Conservation (phyloP, 2,329 filamentous ascomycete genomes). For the Corniculantispora saksenae region DNA sequence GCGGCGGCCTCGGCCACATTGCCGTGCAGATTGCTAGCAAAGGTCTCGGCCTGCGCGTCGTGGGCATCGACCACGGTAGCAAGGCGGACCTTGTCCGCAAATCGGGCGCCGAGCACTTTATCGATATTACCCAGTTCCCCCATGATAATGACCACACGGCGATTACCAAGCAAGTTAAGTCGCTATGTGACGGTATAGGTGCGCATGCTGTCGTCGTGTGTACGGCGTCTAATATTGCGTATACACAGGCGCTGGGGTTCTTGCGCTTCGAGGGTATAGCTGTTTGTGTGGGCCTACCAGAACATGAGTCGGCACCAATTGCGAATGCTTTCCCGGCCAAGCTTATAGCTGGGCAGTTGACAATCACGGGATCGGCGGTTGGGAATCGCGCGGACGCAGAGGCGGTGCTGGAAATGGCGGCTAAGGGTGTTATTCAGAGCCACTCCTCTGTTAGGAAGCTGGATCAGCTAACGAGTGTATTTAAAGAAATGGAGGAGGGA, state of each 20-base stretch:
- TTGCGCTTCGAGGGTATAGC: slow-evolving; percentile 31
- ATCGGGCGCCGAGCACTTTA: slow-evolving; percentile 28
- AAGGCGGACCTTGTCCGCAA: slow-evolving; percentile 28
- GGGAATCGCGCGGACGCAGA: no score
- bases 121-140: slow-evolving; percentile 49
- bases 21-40: slow-evolving; percentile 71
- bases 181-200: slow-evolving; percentile 23
- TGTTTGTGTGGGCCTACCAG: slow-evolving; percentile 31
- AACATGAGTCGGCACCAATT: slow-evolving; percentile 37
- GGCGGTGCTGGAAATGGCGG: no score
- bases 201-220: slow-evolving; percentile 28
- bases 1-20: slow-evolving; percentile 69
- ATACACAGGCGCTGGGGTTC: slow-evolving; percentile 26
- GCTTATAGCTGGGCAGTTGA: no score
- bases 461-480: no score
- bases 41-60: slow-evolving; percentile 29
- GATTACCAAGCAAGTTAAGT: slow-evolving; percentile 28
- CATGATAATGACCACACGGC: slow-evolving; percentile 42
- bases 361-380: no score
- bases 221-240: slow-evolving; percentile 26
- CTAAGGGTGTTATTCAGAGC: no score
- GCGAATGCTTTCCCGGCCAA: slow-evolving; percentile 43
- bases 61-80: slow-evolving; percentile 31
- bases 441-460: no score
- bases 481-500: no score